Conservation (phyloP, 2,329 filamentous ascomycete genomes). For the Simplicillium aogashimaense region DNA sequence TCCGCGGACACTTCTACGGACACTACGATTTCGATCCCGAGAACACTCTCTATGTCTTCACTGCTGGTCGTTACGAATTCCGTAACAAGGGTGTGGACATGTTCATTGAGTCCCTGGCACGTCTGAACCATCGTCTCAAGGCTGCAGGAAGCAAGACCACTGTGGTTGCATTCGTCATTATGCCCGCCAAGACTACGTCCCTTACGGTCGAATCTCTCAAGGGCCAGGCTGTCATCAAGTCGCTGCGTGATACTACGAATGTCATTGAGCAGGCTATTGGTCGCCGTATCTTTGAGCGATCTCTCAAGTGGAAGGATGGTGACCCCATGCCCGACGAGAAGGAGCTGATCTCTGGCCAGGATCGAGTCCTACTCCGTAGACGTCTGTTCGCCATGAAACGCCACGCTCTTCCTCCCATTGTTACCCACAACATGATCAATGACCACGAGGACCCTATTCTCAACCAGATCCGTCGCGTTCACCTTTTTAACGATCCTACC, state of each 20-base stretch:
- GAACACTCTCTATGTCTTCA: conserved; percentile 97
- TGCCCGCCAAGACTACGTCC: conserved; percentile 93
- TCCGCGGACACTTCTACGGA: conserved; percentile 95
- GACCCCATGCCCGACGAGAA: conserved; percentile 92
- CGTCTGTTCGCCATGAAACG: conserved; percentile 96
- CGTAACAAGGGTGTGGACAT: conserved; percentile 98
- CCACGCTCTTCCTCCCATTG: conserved; percentile 79
- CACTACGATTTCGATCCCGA: conserved; percentile 96
- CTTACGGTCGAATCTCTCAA: conserved; percentile 92
- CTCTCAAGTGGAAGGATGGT: conserved; percentile 90
- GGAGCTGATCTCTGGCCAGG: conserved; percentile 83
- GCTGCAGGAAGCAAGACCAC: conserved; percentile 76
- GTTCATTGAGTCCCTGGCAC: conserved; percentile 95
- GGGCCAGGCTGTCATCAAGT: conserved; percentile 96
- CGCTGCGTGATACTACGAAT: conserved; percentile 82
- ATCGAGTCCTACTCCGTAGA: conserved; percentile 84
- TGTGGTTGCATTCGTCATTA: conserved; percentile 95
- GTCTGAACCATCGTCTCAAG: conserved; percentile 91
- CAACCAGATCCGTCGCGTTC: conserved; percentile 90
- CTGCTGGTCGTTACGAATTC: conserved; percentile 93
- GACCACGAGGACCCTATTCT: conserved; percentile 88
- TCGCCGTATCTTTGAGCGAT: conserved; percentile 88
- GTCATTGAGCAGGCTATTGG: conserved; percentile 90
- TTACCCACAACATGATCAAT: conserved; percentile 98
- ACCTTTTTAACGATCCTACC: conserved; percentile 91